These are phyloP conservation scores for Talaromyces sp. DNA, from an alignment of 2,329 filamentous ascomycete species.

Conservation along the genomic window DNA sequence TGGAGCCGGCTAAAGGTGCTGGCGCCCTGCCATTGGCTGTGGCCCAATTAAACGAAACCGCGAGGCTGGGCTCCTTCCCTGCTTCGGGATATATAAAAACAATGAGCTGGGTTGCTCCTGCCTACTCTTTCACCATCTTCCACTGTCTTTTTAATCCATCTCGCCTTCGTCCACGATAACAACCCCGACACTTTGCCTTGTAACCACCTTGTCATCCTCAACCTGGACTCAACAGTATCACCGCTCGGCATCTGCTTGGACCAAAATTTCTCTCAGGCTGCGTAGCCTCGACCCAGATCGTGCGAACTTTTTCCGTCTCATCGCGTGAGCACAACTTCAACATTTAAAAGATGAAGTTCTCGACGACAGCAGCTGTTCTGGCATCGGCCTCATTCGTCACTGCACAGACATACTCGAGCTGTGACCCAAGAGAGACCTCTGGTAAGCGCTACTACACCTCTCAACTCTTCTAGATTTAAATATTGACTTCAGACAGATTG, in stretches of 20 bases:
- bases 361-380: slow-evolving; percentile 22
- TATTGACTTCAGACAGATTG: slow-evolving; percentile 50
- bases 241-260: background rate
- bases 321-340: background rate
- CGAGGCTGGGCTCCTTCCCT: background rate
- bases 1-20: background rate
- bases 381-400: slow-evolving; percentile 22
- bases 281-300: background rate
- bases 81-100: background rate
- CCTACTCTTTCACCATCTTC: background rate
- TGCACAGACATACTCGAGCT: slow-evolving; percentile 41
- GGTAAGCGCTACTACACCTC: background rate
- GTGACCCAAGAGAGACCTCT: slow-evolving; percentile 37
- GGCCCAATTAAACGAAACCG: background rate
- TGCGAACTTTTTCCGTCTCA: background rate
- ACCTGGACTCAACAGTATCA: background rate
- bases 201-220: background rate
- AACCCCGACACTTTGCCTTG: too few species aligned
- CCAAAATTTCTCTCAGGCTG: slow-evolving; percentile 2
- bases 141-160: too few species aligned
- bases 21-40: background rate
- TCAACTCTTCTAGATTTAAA: background rate
- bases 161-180: too few species aligned
- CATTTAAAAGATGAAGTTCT: slow-evolving; percentile 27
- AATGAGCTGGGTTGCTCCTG: background rate